Percentiles rank a stretch among this genome's conserved stretches.
These are phyloP conservation scores for Myxozyma vanderwaltii DNA, from an alignment of 805 yeast genomes.

Conservation along the genomic window DNA sequence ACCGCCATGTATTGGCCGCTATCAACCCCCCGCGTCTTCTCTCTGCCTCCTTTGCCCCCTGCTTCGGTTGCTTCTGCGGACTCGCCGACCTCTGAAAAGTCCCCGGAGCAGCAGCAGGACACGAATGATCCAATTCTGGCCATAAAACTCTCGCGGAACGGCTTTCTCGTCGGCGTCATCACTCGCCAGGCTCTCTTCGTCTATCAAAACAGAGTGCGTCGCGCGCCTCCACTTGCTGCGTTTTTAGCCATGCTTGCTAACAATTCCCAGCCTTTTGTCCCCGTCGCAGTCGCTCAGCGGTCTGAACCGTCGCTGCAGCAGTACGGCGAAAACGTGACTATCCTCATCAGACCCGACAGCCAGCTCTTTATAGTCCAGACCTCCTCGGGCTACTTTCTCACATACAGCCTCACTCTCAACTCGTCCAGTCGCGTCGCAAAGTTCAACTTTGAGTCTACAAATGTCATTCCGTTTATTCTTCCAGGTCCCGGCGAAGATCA, in stretches of 20 bases:
- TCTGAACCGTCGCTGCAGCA: slow-evolving; percentile 48
- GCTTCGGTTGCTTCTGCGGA: slow-evolving; percentile 1
- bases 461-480: slow-evolving; percentile 27
- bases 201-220: slow-evolving; percentile 43
- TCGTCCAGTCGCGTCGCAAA: slow-evolving; percentile 14
- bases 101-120: too few relatives aligned
- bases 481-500: slow-evolving; percentile 48
- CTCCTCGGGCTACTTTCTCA: slow-evolving; percentile 32
- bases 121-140: slow-evolving; percentile 44
- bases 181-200: slow-evolving; percentile 47
- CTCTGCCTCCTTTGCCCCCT: slow-evolving; percentile 34
- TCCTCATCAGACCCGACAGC: slow-evolving; percentile 50
- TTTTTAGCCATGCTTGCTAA: background rate
- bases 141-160: slow-evolving; percentile 38
- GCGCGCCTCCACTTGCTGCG: background rate
- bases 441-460: slow-evolving; percentile 17
- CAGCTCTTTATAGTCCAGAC: slow-evolving; percentile 43
- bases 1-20: slow-evolving; percentile 42
- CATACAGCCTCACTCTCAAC: slow-evolving; percentile 26
- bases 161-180: slow-evolving; percentile 42
- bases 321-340: slow-evolving; percentile 51
- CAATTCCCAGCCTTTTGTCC: slow-evolving; percentile 47
- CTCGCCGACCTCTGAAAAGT: background rate
- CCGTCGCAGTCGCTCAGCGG: slow-evolving; percentile 53
- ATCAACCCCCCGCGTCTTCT: slow-evolving; percentile 38